Evolutionary conservation across 495 filamentous ascomycete genomes (phyloP).

Genomic region (Penicillium parvum): DNA sequence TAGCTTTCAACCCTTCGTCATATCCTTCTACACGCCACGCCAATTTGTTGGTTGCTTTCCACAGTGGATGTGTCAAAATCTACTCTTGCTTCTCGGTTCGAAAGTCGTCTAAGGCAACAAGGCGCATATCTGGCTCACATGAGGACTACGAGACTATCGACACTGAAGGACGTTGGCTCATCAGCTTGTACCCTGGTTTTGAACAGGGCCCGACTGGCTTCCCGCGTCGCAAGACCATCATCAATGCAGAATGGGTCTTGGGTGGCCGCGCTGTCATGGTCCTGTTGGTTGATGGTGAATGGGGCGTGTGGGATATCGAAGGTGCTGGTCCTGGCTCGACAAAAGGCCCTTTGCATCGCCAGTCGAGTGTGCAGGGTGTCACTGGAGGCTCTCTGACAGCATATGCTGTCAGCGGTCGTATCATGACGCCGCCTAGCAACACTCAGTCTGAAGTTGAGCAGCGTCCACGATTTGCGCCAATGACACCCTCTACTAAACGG

Average conservation of each 20-base stretch:
- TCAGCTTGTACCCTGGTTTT: conserved; percentile 68
- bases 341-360: conserved; percentile 53
- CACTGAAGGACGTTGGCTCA: conserved; percentile 53
- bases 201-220: conserved; percentile 37
- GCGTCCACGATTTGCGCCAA: conserved; percentile 64
- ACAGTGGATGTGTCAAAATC: conserved; percentile 65
- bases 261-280: conserved; percentile 71
- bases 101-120: conserved; percentile 22
- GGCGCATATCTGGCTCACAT: conserved; percentile 23
- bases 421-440: conserved; percentile 40
- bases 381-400: conserved; percentile 59
- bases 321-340: conserved; percentile 53
- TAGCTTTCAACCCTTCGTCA: conserved; percentile 69
- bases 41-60: conserved; percentile 62
- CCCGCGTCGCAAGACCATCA: conserved; percentile 62
- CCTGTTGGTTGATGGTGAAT: conserved; percentile 79
- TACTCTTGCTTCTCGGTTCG: conserved; percentile 45
- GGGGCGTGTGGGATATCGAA: conserved; percentile 90
- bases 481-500: conserved; percentile 78
- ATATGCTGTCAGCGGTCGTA: conserved; percentile 67
- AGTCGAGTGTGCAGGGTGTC: conserved; percentile 51
- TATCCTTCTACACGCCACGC: conserved; percentile 55
- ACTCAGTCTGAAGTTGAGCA: conserved; percentile 34
- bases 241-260: conserved; percentile 82
- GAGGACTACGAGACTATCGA: conserved; percentile 32